Evolutionary conservation across 2,329 filamentous ascomycete species (phyloP).

Genomic region (Byssothecium circinans): DNA sequence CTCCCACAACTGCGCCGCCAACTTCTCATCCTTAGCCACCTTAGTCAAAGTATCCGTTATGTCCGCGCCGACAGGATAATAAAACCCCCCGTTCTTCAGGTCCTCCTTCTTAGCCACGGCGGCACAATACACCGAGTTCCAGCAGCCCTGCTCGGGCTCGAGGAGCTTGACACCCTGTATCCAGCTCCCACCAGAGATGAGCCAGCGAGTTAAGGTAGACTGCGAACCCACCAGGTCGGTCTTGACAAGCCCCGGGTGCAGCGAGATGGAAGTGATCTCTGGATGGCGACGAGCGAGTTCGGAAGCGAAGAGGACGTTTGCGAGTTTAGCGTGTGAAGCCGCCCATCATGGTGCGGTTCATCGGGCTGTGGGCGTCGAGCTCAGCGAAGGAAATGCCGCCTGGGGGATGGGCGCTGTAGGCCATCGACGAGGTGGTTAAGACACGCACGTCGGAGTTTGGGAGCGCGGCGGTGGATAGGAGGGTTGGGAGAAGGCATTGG

Average conservation of each 20-base stretch:
- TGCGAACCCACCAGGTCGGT: conserved; percentile 7
- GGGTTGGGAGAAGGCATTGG: conserved; percentile 44
- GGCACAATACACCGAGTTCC: conserved; percentile 42
- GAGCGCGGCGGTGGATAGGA: conserved; percentile 42
- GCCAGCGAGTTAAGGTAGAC: conserved; percentile 4
- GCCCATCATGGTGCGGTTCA: conserved; percentile 27
- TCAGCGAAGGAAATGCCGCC: conserved; percentile 38
- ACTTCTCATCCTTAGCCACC: conserved; percentile 6
- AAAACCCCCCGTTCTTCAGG: conserved; percentile 45
- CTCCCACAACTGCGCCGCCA: conserved; percentile 16
- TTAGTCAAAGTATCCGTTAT: conserved; percentile 2
- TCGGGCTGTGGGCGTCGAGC: conserved; percentile 24
- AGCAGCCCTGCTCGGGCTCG: conserved; percentile 24
- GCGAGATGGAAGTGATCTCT: conserved; percentile 38
- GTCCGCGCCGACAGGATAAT: conserved; percentile 22
- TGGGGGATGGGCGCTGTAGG: conserved; percentile 16
- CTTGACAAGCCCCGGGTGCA: conserved; percentile 50
- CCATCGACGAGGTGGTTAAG: conserved; percentile 39
- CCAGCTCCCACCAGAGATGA: conserved; percentile 9
- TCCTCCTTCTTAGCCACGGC: conserved; percentile 25
- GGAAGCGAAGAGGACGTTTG: conserved; percentile 48
- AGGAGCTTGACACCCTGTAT: conserved; percentile 4
- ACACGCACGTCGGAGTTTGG: conserved; percentile 47
- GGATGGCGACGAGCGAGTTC: conserved; percentile 48
- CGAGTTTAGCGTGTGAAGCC: conserved; percentile 53